These are phyloP conservation scores for Salix brachista DNA, from an alignment of 345 rosid genomes.

Conservation along the genomic window DNA sequence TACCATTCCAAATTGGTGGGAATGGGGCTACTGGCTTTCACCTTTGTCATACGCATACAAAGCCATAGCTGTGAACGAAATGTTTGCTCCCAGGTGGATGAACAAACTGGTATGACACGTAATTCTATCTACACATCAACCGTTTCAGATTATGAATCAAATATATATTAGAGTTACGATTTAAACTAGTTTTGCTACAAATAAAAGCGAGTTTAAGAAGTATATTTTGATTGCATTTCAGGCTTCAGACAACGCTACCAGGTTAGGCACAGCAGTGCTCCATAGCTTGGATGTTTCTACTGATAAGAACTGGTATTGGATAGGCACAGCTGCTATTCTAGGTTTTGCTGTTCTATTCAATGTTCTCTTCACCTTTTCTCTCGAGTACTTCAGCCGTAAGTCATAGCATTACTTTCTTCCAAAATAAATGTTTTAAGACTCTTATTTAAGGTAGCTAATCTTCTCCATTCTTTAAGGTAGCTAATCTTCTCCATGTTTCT, in stretches of 20 bases:
- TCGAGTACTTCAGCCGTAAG: constrained; percentile 67
- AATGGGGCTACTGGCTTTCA: constrained; percentile 90
- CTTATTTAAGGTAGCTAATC: constrained; percentile 4
- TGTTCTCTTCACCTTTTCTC: constrained; percentile 63
- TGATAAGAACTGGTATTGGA: constrained; percentile 77
- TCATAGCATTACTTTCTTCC: not conserved
- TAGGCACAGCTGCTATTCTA: constrained; percentile 55
- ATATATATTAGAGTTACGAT: not conserved
- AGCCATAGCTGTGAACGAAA: constrained; percentile 67
- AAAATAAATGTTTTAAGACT: not conserved
- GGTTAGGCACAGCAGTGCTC: constrained; percentile 59
- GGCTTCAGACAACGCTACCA: constrained; percentile 53
- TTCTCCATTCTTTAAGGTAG: not conserved
- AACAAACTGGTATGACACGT: constrained; percentile 38
- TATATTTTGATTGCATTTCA: constrained; percentile 22
- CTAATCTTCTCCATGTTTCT: not conserved
- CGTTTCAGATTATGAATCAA: not conserved
- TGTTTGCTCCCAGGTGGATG: constrained; percentile 85
- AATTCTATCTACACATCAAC: not conserved
- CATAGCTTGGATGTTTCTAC: constrained; percentile 40
- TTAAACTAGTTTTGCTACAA: not conserved
- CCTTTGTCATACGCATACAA: constrained; percentile 73
- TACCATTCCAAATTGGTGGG: constrained; percentile 77
- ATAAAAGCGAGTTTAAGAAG: not conserved
- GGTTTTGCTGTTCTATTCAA: constrained; percentile 72